Conservation (phyloP, 805 yeast genomes). For the Deakozyma indianensis region DNA sequence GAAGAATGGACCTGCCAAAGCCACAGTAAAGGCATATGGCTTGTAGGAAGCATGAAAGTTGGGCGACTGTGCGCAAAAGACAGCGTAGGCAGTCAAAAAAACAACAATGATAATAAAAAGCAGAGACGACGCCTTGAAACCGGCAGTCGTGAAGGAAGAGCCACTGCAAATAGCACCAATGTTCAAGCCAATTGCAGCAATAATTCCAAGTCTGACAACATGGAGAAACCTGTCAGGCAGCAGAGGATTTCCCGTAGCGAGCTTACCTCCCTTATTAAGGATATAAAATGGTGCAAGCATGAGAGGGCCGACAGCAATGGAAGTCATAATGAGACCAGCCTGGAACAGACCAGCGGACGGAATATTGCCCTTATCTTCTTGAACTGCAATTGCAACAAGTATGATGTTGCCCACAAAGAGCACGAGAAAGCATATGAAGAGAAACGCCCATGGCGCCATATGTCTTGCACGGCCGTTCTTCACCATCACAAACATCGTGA, state of each 20-base stretch:
- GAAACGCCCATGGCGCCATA: background rate
- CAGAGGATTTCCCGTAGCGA: background rate
- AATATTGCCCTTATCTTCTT: background rate
- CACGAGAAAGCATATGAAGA: background rate
- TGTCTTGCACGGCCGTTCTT: background rate
- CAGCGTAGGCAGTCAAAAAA: constrained; percentile 2
- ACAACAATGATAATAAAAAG: constrained; percentile 3
- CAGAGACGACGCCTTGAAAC: constrained; percentile 5
- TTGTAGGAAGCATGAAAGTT: constrained; percentile 3
- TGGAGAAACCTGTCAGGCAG: background rate
- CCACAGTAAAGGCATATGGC: constrained; percentile 2
- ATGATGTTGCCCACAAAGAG: background rate
- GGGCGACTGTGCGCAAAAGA: background rate
- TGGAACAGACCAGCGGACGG: constrained; percentile 3
- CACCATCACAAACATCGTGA: background rate
- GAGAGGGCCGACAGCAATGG: constrained; percentile 8
- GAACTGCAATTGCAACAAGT: background rate
- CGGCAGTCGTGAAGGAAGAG: constrained; percentile 1
- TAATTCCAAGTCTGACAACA: constrained; percentile 3
- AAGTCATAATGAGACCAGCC: constrained; percentile 4
- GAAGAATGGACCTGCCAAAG: constrained; percentile 6
- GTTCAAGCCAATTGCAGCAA: constrained; percentile 3
- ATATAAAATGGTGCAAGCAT: constrained; percentile 6
- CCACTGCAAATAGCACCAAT: constrained; percentile 6
- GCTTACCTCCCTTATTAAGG: constrained; percentile 1